Conservation (phyloP, 805 yeast genomes). For the Candida adriatica region DNA sequence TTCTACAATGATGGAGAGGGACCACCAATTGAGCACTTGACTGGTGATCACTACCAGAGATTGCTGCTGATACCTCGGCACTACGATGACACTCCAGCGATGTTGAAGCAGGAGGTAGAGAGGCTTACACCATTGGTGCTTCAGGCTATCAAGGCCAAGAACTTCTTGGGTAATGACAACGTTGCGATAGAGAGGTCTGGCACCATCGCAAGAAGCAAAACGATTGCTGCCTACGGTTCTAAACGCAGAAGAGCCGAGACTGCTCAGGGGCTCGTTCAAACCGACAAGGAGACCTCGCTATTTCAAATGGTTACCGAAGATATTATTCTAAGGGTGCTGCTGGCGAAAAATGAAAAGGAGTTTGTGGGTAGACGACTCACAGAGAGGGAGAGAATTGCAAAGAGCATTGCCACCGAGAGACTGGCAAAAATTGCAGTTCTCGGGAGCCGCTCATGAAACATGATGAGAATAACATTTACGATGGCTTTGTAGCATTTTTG, state of each 20-base stretch:
- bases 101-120: constrained; percentile 52
- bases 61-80: constrained; percentile 56
- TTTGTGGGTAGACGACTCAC: constrained; percentile 55
- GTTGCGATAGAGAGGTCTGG: constrained; percentile 27
- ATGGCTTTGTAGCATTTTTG: no score
- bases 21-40: constrained; percentile 59
- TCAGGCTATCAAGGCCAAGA: constrained; percentile 40
- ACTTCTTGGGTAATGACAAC: constrained; percentile 32
- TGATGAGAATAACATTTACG: no score
- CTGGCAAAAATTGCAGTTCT: constrained; percentile 21
- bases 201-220: constrained; percentile 53
- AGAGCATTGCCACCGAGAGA: constrained; percentile 27
- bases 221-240: constrained; percentile 69
- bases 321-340: constrained; percentile 61
- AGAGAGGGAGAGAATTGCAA: constrained; percentile 45
- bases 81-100: constrained; percentile 44
- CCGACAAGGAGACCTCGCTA: constrained; percentile 33
- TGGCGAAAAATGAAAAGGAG: constrained; percentile 55
- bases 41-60: constrained; percentile 57
- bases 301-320: constrained; percentile 46
- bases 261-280: constrained; percentile 35
- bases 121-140: constrained; percentile 48
- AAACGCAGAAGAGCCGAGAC: constrained; percentile 44
- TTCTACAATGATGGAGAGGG: constrained; percentile 81
- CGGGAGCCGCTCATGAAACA: background rate